phyloP scores from a whole-genome alignment of 768 basidiomycete genomes.

The Psilocybe subaeruginosa region DNA sequence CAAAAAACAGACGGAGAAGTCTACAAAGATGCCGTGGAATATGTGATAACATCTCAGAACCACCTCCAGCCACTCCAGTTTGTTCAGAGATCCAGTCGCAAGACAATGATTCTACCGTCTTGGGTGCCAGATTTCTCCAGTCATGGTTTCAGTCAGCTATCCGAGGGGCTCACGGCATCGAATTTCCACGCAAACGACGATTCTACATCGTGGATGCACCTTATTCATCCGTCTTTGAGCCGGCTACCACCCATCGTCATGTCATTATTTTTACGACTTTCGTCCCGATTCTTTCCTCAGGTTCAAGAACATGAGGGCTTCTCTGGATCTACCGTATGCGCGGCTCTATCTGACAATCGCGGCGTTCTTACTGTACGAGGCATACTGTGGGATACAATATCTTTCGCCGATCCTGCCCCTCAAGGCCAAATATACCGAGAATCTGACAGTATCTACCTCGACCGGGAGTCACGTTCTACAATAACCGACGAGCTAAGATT shows the following conservation, averaged over 20 bases:
- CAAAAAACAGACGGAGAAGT: background rate
- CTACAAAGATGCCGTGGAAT: background rate
- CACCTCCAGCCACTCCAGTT: constrained; percentile 1
- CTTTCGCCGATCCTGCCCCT: background rate
- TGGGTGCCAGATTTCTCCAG: constrained; percentile 8
- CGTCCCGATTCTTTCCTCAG: background rate
- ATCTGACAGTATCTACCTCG: background rate
- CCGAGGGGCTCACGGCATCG: background rate
- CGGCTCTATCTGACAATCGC: background rate
- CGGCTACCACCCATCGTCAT: background rate
- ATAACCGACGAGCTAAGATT: background rate
- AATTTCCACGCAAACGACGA: background rate
- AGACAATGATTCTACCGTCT: background rate
- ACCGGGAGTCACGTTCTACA: background rate
- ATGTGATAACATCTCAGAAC: background rate
- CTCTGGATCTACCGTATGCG: background rate
- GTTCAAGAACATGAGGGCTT: background rate
- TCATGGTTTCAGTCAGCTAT: background rate
- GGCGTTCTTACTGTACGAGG: constrained; percentile 1
- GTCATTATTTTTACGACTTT: background rate
- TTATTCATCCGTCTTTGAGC: background rate
- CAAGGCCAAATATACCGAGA: background rate
- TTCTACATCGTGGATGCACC: background rate
- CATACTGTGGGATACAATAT: constrained; percentile 6
- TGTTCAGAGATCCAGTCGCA: background rate